Conservation (phyloP, 148 eudicot species). For the Cornus controversa region DNA sequence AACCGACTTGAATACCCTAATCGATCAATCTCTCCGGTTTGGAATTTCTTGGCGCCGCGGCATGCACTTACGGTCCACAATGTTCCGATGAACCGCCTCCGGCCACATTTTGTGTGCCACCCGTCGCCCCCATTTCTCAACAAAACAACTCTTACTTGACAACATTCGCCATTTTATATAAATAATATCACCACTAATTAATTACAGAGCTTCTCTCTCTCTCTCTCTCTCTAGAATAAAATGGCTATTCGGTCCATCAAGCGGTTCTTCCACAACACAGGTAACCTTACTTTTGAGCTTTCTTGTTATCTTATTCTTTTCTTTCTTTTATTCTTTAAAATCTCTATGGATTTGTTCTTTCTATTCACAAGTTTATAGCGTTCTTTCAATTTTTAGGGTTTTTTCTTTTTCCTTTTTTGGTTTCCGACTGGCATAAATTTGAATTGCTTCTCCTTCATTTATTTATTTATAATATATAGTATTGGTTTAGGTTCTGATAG, state of each 20-base stretch:
- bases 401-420: neutral
- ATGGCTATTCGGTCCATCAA: conserved; percentile 32
- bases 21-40: neutral
- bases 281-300: conserved; percentile 21
- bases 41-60: no score
- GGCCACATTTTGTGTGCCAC: neutral
- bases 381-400: neutral
- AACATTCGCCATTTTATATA: no score
- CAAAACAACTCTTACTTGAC: no score
- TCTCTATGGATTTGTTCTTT: conserved; percentile 4
- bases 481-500: no score
- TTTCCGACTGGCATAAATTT: neutral
- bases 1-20: no score
- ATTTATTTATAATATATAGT: no score
- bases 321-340: neutral
- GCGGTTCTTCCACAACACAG: conserved; percentile 25
- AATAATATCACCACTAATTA: neutral
- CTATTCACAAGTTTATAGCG: neutral
- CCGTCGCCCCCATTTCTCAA: neutral
- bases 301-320: neutral
- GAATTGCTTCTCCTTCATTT: no score
- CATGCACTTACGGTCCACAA: no score
- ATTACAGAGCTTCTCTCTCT: neutral
- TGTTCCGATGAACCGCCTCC: no score
- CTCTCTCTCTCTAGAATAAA: conserved; percentile 5